Percentiles rank a stretch among this genome's conserved stretches.
Evolutionary conservation across 306 rosid species (phyloP).

Genomic region (Pachyrhizus erosus): DNA sequence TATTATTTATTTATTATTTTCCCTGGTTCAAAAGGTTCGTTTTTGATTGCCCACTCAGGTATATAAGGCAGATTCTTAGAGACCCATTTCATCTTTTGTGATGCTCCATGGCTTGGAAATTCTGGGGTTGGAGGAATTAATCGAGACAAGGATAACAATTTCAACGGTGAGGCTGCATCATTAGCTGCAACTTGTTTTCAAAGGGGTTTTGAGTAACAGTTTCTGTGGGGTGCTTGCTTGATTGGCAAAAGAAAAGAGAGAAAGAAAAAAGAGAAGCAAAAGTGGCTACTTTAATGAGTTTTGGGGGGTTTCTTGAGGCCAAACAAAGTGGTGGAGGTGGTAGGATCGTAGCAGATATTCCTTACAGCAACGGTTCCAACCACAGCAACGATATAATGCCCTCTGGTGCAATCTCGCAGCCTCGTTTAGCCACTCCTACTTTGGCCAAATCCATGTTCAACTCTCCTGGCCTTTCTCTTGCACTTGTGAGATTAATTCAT

Average conservation of each 20-base stretch:
- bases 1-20: neutral
- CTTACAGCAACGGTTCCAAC: conserved; percentile 42
- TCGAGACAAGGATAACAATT: neutral
- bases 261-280: neutral
- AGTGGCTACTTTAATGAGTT: conserved; percentile 83
- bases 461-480: conserved; percentile 89
- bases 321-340: conserved; percentile 65
- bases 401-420: conserved; percentile 72
- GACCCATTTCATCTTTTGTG: conserved; percentile 43
- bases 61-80: conserved; percentile 36
- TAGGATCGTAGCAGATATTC: conserved; percentile 66
- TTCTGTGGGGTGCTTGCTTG: neutral
- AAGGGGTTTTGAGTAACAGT: neutral
- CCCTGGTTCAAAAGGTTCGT: conserved; percentile 20
- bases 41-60: conserved; percentile 28
- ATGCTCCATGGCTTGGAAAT: conserved; percentile 22
- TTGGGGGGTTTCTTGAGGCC: conserved; percentile 79
- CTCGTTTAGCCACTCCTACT: conserved; percentile 71
- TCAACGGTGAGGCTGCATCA: neutral
- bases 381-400: conserved; percentile 61
- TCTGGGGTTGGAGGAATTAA: conserved; percentile 34
- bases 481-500: conserved; percentile 59
- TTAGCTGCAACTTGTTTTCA: neutral
- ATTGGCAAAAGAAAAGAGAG: neutral
- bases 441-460: conserved; percentile 84